Evolutionary conservation across 2,329 filamentous ascomycete species (phyloP).

Genomic region (Trichoderma simmonsii): DNA sequence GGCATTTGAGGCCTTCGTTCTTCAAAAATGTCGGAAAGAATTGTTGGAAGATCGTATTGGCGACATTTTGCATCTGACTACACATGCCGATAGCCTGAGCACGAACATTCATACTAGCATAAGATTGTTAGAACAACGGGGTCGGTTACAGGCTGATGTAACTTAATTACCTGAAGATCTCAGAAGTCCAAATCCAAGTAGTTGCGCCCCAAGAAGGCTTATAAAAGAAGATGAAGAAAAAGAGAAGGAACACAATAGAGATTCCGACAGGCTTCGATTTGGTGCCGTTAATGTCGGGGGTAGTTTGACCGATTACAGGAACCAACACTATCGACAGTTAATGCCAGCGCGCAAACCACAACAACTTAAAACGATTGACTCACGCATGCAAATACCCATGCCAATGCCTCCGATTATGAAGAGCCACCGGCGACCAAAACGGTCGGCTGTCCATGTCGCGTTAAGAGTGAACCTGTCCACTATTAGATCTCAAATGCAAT

Average conservation of each 20-base stretch:
- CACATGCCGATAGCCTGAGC: not conserved
- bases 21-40: not conserved
- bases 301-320: not conserved
- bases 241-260: not conserved
- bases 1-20: not conserved
- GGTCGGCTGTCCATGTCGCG: conserved; percentile 1
- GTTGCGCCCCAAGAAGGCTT: not conserved
- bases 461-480: not conserved
- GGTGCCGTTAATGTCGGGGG: not conserved
- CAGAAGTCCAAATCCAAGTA: not conserved
- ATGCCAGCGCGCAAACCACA: too few species aligned
- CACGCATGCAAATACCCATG: not conserved
- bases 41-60: not conserved
- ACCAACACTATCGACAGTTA: not conserved
- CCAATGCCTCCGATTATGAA: not conserved
- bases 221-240: not conserved
- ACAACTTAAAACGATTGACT: not conserved
- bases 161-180: not conserved
- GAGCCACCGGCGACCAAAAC: not conserved
- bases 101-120: not conserved
- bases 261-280: not conserved
- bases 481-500: not conserved
- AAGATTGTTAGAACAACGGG: not conserved
- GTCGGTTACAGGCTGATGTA: fast-evolving
- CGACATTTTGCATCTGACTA: not conserved